Conservation (phyloP, 2,329 filamentous ascomycete species). For the Colletotrichum tanaceti region DNA sequence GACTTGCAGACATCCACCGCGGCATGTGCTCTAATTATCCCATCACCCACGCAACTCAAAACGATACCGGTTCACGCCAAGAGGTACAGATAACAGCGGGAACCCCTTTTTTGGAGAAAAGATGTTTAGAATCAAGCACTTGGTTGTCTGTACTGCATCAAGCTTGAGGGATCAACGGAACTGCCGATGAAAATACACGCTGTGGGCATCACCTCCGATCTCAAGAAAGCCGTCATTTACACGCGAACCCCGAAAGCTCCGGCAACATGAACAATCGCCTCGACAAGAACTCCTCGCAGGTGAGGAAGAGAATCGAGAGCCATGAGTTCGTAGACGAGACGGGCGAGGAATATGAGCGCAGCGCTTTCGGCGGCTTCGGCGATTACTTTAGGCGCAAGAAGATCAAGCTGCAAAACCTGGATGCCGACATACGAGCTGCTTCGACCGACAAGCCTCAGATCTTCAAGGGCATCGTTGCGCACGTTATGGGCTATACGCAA, state of each 20-base stretch:
- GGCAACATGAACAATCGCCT: constrained; percentile 68
- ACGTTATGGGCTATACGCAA: constrained; percentile 96
- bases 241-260: background rate
- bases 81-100: background rate
- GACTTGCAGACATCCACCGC: constrained; percentile 37
- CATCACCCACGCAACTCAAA: constrained; percentile 10
- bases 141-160: background rate
- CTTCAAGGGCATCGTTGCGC: constrained; percentile 89
- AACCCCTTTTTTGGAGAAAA: background rate
- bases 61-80: constrained; percentile 1
- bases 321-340: constrained; percentile 81
- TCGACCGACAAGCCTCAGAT: constrained; percentile 80
- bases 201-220: background rate
- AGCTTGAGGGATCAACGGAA: background rate
- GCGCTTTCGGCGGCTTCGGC: constrained; percentile 86
- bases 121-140: background rate
- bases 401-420: constrained; percentile 95
- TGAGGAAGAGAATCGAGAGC: constrained; percentile 70
- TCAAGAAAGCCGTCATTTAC: constrained; percentile 3
- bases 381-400: constrained; percentile 98
- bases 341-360: constrained; percentile 91
- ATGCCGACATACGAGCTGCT: constrained; percentile 80
- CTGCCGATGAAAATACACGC: background rate
- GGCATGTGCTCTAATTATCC: constrained; percentile 6
- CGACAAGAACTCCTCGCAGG: constrained; percentile 71